A percentile compares a stretch with the other conserved stretches of the same genome.
Evolutionary conservation across 2,329 filamentous ascomycete genomes (phyloP).

Genomic region (Aaosphaeria arxii): DNA sequence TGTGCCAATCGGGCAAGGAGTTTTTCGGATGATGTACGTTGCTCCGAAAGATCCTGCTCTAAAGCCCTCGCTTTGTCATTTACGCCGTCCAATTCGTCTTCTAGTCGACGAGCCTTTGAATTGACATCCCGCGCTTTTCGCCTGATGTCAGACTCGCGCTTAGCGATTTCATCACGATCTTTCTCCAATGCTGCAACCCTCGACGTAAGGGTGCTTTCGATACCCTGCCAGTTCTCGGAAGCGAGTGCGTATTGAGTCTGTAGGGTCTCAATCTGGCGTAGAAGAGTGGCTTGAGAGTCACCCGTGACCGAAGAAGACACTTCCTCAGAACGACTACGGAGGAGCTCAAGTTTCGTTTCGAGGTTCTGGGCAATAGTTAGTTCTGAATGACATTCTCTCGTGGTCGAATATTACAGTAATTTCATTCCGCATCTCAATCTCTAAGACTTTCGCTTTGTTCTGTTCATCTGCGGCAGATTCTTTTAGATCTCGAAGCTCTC

Average conservation of each 20-base stretch:
- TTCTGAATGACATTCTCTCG: not conserved
- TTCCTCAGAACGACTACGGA: slow-evolving; percentile 84
- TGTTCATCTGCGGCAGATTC: slow-evolving; percentile 71
- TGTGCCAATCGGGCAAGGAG: slow-evolving; percentile 65
- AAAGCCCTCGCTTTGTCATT: slow-evolving; percentile 62
- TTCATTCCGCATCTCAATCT: slow-evolving; percentile 80
- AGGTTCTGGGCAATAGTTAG: slow-evolving; percentile 54
- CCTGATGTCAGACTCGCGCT: slow-evolving; percentile 81
- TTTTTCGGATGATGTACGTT: slow-evolving; percentile 58
- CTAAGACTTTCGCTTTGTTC: slow-evolving; percentile 65
- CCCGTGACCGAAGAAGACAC: slow-evolving; percentile 77
- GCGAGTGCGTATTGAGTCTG: slow-evolving; percentile 94
- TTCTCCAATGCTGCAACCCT: slow-evolving; percentile 78
- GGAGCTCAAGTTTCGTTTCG: slow-evolving; percentile 85
- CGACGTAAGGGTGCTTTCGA: slow-evolving; percentile 80
- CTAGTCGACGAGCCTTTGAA: slow-evolving; percentile 62
- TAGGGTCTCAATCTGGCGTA: slow-evolving; percentile 91
- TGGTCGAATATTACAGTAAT: slow-evolving; percentile 45
- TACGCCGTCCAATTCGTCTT: slow-evolving; percentile 78
- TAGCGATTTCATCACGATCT: slow-evolving; percentile 81
- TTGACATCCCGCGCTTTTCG: slow-evolving; percentile 87
- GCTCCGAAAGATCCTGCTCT: slow-evolving; percentile 61
- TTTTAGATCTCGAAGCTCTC: slow-evolving; percentile 67
- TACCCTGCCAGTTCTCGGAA: slow-evolving; percentile 96
- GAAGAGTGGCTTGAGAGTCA: slow-evolving; percentile 81